phyloP scores from a whole-genome alignment of 2,329 filamentous ascomycete species.

The Cordyceps militaris region DNA sequence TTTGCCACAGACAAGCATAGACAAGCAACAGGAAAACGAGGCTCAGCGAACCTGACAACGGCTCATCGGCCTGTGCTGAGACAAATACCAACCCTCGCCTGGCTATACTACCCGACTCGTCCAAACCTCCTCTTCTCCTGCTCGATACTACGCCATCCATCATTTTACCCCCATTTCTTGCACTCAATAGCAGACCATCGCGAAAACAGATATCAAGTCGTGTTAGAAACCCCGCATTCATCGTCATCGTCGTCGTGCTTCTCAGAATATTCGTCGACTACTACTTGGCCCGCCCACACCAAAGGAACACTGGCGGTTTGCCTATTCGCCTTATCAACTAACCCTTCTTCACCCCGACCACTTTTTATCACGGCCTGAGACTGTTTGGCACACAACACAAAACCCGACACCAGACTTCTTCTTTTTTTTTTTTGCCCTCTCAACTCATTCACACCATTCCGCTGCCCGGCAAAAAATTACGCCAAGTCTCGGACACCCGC shows the following conservation, averaged over 20 bases:
- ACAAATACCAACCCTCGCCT: background rate
- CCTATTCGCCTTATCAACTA: background rate
- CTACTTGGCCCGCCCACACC: background rate
- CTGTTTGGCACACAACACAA: background rate
- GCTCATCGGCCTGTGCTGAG: background rate
- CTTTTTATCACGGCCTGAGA: conserved; percentile 4
- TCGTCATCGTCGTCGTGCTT: background rate
- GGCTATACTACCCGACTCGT: conserved; percentile 6
- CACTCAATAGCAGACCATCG: background rate
- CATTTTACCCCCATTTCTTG: background rate
- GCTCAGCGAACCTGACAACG: background rate
- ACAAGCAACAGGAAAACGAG: background rate
- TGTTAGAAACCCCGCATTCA: background rate
- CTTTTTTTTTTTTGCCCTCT: background rate
- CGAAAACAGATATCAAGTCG: background rate
- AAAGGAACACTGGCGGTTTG: background rate
- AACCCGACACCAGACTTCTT: background rate
- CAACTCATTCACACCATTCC: background rate
- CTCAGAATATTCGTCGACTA: background rate
- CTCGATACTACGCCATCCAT: background rate
- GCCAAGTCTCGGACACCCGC: background rate
- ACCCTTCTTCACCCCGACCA: conserved; percentile 1
- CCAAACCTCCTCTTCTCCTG: background rate
- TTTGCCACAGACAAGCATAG: background rate
- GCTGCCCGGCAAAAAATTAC: background rate